Evolutionary conservation across 345 rosid species (phyloP).

Genomic region (Clausena lansium): DNA sequence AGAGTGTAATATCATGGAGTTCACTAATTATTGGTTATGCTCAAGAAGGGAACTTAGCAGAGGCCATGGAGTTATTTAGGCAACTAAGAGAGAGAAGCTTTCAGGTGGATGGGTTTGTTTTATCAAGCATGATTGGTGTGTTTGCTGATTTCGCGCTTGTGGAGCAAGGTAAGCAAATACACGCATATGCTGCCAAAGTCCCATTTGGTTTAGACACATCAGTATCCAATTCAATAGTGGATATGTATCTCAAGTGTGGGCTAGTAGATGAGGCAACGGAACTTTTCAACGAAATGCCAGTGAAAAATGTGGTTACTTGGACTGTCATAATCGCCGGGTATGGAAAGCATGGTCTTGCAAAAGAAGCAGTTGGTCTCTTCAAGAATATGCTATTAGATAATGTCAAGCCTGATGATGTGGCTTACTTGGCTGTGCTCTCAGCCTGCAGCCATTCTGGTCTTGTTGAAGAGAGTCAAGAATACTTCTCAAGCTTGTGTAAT

Average conservation of each 20-base stretch:
- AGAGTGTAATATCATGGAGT: slow-evolving; percentile 72
- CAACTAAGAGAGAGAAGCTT: slow-evolving; percentile 40
- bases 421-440: slow-evolving; percentile 74
- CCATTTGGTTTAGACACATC: slow-evolving; percentile 64
- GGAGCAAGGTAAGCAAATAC: slow-evolving; percentile 87
- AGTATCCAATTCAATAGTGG: slow-evolving; percentile 65
- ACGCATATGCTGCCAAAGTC: slow-evolving; percentile 58
- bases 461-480: slow-evolving; percentile 55
- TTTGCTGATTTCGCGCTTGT: slow-evolving; percentile 85
- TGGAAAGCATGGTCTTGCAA: slow-evolving; percentile 85
- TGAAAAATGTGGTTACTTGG: slow-evolving; percentile 79
- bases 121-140: slow-evolving; percentile 71
- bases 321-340: slow-evolving; percentile 87
- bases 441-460: slow-evolving; percentile 94
- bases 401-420: slow-evolving; percentile 71
- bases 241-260: slow-evolving; percentile 94
- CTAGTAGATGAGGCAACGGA: slow-evolving; percentile 63
- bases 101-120: slow-evolving; percentile 54
- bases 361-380: slow-evolving; percentile 52
- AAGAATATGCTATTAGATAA: slow-evolving; percentile 46
- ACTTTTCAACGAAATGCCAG: slow-evolving; percentile 52
- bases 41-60: slow-evolving; percentile 59
- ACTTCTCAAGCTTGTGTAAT: slow-evolving; percentile 47
- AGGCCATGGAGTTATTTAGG: slow-evolving; percentile 69
- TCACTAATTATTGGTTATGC: slow-evolving; percentile 80